Conservation (phyloP, 495 filamentous ascomycete genomes). For the Barbatosphaeria neglecta region DNA sequence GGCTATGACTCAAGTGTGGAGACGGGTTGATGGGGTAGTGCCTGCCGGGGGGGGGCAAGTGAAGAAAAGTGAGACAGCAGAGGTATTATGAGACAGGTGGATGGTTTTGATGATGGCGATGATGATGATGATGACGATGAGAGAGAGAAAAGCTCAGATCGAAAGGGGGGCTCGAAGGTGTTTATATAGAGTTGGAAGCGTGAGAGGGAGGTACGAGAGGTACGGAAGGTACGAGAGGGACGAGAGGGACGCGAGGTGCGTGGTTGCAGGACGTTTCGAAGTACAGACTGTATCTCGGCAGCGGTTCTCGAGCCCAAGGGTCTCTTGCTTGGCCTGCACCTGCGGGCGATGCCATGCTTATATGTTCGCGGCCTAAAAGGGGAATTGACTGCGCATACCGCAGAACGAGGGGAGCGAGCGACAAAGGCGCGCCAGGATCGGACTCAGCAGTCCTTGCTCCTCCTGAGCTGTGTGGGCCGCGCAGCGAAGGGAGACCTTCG, state of each 20-base stretch:
- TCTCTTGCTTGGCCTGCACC: conserved; percentile 1
- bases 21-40: too few species aligned
- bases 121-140: too few species aligned
- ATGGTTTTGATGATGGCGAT: too few species aligned
- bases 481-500: neutral
- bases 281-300: neutral
- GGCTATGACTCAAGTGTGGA: neutral
- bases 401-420: neutral
- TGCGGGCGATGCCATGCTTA: conserved; percentile 2
- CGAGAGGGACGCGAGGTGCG: neutral
- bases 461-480: neutral
- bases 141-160: too few species aligned
- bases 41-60: too few species aligned
- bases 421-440: too few species aligned
- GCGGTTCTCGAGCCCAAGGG: neutral
- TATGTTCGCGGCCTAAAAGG: conserved; percentile 7
- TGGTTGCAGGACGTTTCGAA: neutral
- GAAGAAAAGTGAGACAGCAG: too few species aligned
- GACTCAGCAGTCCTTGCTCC: neutral
- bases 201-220: too few species aligned
- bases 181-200: too few species aligned
- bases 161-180: too few species aligned
- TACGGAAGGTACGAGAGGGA: too few species aligned
- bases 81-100: too few species aligned
- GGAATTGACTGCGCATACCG: conserved; percentile 9